Percentiles rank a stretch among this genome's conserved stretches.
These are phyloP conservation scores for Cladosporium oxysporum DNA, from an alignment of 2,329 filamentous ascomycete species.

Conservation along the genomic window DNA sequence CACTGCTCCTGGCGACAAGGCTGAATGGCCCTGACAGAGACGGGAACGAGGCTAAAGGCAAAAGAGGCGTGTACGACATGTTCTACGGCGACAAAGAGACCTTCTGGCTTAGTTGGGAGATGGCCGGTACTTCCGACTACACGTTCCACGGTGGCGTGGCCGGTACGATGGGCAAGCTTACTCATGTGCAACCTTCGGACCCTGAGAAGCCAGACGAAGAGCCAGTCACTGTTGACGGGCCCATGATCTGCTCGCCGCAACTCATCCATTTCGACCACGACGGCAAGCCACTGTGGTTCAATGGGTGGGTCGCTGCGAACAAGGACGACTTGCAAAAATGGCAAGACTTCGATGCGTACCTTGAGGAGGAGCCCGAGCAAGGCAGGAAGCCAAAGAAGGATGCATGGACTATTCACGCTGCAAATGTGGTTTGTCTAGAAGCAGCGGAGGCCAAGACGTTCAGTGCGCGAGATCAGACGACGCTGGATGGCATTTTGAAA, in stretches of 20 bases:
- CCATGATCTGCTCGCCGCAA: conserved; percentile 48
- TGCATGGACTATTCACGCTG: conserved; percentile 38
- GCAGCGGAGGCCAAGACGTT: conserved; percentile 33
- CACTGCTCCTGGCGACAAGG: conserved; percentile 44
- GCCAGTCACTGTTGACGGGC: conserved; percentile 24
- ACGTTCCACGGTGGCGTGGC: conserved; percentile 47
- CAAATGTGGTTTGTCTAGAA: conserved; percentile 42
- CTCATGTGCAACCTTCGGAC: conserved; percentile 22
- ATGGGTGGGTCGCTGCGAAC: conserved; percentile 48
- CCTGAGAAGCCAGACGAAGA: conserved; percentile 21
- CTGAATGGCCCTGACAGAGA: conserved; percentile 50
- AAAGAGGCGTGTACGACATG: conserved; percentile 50
- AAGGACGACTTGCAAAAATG: conserved; percentile 45
- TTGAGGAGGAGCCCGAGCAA: conserved; percentile 36
- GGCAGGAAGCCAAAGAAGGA: conserved; percentile 26
- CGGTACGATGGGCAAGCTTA: conserved; percentile 39
- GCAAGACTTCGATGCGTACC: conserved; percentile 40
- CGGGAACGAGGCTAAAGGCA: conserved; percentile 40
- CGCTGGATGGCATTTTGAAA: conserved; percentile 37
- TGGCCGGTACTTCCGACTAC: conserved; percentile 47
- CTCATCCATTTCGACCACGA: conserved; percentile 47
- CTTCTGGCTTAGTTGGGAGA: conserved; percentile 53
- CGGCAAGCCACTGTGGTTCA: conserved; percentile 50
- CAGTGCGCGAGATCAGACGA: conserved; percentile 29
- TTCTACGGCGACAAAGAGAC: conserved; percentile 54